Evolutionary conservation across 31 red algal species (phyloP), one percentile per base, ranked within the genome.

Genomic region (Pterothamnion heteromorphum): DNA sequence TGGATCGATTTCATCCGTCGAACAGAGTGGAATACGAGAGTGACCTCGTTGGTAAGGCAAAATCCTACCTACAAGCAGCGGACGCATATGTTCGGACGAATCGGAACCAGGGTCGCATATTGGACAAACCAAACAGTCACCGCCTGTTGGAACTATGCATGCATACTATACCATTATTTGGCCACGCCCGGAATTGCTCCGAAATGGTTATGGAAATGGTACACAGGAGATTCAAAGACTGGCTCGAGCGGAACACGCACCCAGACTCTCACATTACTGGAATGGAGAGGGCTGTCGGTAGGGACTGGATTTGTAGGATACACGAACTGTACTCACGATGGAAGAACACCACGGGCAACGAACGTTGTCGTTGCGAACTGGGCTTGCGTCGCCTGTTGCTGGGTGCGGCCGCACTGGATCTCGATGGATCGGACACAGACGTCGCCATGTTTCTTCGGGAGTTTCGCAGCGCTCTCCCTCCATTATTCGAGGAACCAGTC

Each of bases 401-500:
- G 51, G 9, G 51, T 64, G 51, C 51, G 51, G 51, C 51, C 51
- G 51, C 51, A 64, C 51, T 64, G 14, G 51, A 64, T 64, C 51
- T 18, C n/a, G n/a, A 64, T n/a, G 51, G 51, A 64, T 64, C 51
- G 51, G 51, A 64, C n/a, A 9, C 51, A 64, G n/a, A 64, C n/a
- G 51, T 64, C 51, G 51, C 51, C n/a, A 18, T 64, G 51, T 64
- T 64, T 18, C n/a, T 64, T 64, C n/a, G 51, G n/a, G 51, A 64
- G 51, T 64, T 64, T 64, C 51, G 51, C 51, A 64, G 51, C 51
- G 51, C 51, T n/a, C 51, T 64, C n/a, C 14, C n/a, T 9, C 51
- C 51, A n/a, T 64, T 64, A 64, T 64, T 64, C 51, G 51, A 64
- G n/a, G 51, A 64, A 64, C 51, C n/a, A n/a, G 51, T 64, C 51